Evolutionary conservation across 441 rosid genomes (phyloP).

Genomic region (Mallotus repandus): DNA sequence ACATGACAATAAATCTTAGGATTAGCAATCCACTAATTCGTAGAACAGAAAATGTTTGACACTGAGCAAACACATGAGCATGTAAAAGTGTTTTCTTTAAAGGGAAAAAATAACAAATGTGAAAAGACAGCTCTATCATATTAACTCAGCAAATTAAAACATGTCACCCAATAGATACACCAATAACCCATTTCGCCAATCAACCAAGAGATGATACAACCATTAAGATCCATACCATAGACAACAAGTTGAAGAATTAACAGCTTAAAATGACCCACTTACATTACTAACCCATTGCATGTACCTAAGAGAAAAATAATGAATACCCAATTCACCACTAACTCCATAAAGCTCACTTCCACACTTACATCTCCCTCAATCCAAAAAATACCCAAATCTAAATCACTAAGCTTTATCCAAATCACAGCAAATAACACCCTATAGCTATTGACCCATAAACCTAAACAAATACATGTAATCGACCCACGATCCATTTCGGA

Average conservation of each 20-base stretch:
- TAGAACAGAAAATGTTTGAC: not conserved
- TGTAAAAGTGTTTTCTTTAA: not conserved
- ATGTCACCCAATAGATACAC: not conserved
- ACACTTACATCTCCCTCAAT: slow-evolving; percentile 20
- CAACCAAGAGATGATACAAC: not conserved
- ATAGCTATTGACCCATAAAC: slow-evolving; percentile 27
- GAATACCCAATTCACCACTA: slow-evolving; percentile 16
- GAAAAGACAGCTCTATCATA: not conserved
- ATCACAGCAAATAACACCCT: slow-evolving; percentile 10
- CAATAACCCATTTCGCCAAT: not conserved
- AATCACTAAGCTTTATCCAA: slow-evolving; percentile 8
- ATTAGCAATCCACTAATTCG: not conserved
- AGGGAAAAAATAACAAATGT: not conserved
- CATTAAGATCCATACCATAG: slow-evolving; percentile 25
- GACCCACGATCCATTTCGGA: slow-evolving; percentile 41
- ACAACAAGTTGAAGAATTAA: slow-evolving; percentile 12
- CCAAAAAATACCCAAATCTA: slow-evolving; percentile 3
- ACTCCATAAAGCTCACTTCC: slow-evolving; percentile 30
- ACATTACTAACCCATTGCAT: slow-evolving; percentile 21
- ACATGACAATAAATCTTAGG: not conserved
- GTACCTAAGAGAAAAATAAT: slow-evolving; percentile 7
- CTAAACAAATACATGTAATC: slow-evolving; percentile 26
- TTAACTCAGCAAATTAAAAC: slow-evolving; percentile 2
- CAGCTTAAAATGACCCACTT: slow-evolving; percentile 8
- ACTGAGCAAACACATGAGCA: not conserved